Percentiles rank a stretch among this genome's conserved stretches.
Evolutionary conservation across 2,329 filamentous ascomycete genomes (phyloP).

Genomic region (Cercospora nicotianae): DNA sequence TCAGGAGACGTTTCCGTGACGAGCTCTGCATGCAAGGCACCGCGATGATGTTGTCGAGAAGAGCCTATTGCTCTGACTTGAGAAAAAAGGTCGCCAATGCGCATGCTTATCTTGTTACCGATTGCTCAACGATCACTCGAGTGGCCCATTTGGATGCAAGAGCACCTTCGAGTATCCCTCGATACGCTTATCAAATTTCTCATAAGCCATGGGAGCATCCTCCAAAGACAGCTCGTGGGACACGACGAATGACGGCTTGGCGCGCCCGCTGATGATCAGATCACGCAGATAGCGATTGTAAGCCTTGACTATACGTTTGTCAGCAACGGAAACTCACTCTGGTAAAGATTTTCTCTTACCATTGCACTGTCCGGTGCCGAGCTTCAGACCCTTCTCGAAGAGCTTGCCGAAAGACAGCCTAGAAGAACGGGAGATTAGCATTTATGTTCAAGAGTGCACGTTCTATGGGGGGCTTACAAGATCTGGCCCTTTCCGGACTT

Average conservation of each 20-base stretch:
- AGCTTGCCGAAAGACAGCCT: conserved; percentile 35
- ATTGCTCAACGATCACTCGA: conserved; percentile 21
- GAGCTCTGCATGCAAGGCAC: not conserved
- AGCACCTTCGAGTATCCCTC: conserved; percentile 69
- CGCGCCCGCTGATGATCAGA: conserved; percentile 63
- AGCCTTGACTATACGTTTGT: conserved; percentile 52
- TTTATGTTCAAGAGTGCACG: not conserved
- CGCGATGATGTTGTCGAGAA: not conserved
- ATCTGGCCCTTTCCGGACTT: conserved; percentile 64
- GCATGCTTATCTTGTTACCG: not conserved
- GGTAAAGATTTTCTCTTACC: not conserved
- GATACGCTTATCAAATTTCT: conserved; percentile 65
- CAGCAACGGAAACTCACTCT: not conserved
- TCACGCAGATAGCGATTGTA: conserved; percentile 68
- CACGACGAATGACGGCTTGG: conserved; percentile 67
- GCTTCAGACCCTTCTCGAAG: conserved; percentile 64
- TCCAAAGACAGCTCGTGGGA: conserved; percentile 65
- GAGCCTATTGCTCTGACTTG: not conserved
- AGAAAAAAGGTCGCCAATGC: not conserved
- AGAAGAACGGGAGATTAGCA: not conserved
- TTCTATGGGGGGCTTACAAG: conserved; percentile 32
- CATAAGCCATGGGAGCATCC: conserved; percentile 51
- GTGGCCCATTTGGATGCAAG: conserved; percentile 63
- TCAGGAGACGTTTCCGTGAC: not conserved
- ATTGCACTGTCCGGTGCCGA: conserved; percentile 53